Evolutionary conservation across 441 rosid species (phyloP).

Genomic region (Eutrema salsugineum): DNA sequence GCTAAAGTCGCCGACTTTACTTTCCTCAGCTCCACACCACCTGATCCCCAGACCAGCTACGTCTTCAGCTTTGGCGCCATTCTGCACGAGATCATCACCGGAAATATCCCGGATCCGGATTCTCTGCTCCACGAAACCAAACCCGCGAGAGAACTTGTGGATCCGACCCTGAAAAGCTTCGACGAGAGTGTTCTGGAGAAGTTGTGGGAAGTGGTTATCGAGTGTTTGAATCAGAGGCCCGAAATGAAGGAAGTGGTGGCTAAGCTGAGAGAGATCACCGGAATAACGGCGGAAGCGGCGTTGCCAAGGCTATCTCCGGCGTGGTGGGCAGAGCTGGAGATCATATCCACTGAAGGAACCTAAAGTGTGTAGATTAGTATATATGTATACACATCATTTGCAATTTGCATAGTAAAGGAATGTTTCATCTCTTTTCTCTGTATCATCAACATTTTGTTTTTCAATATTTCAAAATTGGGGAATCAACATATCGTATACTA

Average conservation of each 20-base stretch:
- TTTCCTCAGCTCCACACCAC: constrained; percentile 42
- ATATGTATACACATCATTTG: neutral
- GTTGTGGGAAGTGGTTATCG: constrained; percentile 53
- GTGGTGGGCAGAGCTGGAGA: constrained; percentile 99
- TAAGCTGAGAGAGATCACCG: constrained; percentile 64
- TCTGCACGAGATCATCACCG: constrained; percentile 74
- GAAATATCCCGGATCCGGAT: constrained; percentile 50
- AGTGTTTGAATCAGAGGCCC: constrained; percentile 60
- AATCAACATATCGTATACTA: neutral
- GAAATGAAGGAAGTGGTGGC: constrained; percentile 52
- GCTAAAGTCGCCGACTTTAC: constrained; percentile 87
- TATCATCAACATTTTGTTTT: neutral
- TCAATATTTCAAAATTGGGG: neutral
- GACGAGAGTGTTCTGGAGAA: constrained; percentile 47
- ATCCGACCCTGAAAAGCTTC: constrained; percentile 54
- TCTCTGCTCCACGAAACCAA: constrained; percentile 36
- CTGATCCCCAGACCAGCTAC: constrained; percentile 39
- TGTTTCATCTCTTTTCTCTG: neutral
- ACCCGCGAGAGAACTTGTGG: constrained; percentile 44
- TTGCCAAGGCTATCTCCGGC: constrained; percentile 75
- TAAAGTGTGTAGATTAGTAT: constrained; percentile 29
- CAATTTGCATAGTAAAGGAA: constrained; percentile 9
- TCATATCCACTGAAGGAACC: constrained; percentile 54
- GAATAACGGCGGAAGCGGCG: constrained; percentile 70
- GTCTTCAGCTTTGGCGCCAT: constrained; percentile 60